A percentile compares a stretch with the other conserved stretches of the same genome.
These are phyloP conservation scores for Acmispon strigosus DNA, from an alignment of 306 rosid species.

Conservation along the genomic window DNA sequence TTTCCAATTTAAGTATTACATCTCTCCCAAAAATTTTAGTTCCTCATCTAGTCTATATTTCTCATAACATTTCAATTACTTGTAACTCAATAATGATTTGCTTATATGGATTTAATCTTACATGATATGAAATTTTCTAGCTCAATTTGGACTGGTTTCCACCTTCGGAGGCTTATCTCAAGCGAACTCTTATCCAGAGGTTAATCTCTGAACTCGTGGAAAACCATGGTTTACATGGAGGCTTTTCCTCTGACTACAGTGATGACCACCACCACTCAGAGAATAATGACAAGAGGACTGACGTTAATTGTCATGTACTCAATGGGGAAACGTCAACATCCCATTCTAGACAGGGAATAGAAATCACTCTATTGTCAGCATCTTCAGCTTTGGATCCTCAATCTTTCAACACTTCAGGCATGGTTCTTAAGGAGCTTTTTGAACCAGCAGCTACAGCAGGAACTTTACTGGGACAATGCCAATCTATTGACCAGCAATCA, in stretches of 20 bases:
- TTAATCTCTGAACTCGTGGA: slow-evolving; percentile 50
- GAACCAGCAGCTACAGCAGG: slow-evolving; percentile 50
- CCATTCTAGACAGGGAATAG: slow-evolving; percentile 42
- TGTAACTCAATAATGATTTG: slow-evolving; percentile 6
- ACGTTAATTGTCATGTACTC: slow-evolving; percentile 29
- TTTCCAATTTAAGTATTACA: background rate
- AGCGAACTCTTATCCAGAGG: slow-evolving; percentile 62
- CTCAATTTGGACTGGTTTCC: slow-evolving; percentile 70
- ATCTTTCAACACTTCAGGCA: slow-evolving; percentile 22
- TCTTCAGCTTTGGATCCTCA: slow-evolving; percentile 43
- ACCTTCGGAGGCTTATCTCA: slow-evolving; percentile 66
- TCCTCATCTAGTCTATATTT: background rate
- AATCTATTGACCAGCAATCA: slow-evolving; percentile 42
- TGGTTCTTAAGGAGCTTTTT: slow-evolving; percentile 52
- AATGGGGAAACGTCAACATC: slow-evolving; percentile 33
- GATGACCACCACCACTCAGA: slow-evolving; percentile 24
- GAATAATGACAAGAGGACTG: slow-evolving; percentile 27
- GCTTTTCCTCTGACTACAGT: slow-evolving; percentile 32
- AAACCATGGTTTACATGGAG: slow-evolving; percentile 26
- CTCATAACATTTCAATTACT: background rate
- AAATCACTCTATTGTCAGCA: slow-evolving; percentile 46
- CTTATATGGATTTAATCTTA: background rate
- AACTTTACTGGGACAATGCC: slow-evolving; percentile 35
- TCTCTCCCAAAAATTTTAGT: background rate
- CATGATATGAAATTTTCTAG: slow-evolving; percentile 29